Percentiles rank a stretch among this genome's conserved stretches.
Evolutionary conservation across 2,329 filamentous ascomycete species (phyloP).

Genomic region (Nothomitra cinnamomea): DNA sequence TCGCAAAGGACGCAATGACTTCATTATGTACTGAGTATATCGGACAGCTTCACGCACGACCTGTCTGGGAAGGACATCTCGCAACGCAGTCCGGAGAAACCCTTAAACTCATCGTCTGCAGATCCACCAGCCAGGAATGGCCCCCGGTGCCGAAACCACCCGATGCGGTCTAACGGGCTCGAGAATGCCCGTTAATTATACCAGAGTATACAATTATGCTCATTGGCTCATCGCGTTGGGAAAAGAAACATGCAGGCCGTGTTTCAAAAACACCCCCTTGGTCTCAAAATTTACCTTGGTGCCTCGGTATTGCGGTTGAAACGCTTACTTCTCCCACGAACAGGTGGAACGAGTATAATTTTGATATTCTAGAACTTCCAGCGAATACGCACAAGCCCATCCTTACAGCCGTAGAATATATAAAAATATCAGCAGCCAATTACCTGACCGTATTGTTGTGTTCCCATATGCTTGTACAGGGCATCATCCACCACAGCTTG

Average conservation of each 20-base stretch:
- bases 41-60: neutral
- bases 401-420: neutral
- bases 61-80: neutral
- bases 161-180: neutral
- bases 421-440: neutral
- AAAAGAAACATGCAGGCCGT: neutral
- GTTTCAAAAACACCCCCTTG: neutral
- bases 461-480: conserved; percentile 1
- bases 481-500: conserved; percentile 3
- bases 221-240: neutral
- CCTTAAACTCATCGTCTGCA: neutral
- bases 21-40: neutral
- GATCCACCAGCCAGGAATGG: neutral
- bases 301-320: no score
- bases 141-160: neutral
- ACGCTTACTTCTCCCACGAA: no score
- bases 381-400: neutral
- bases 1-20: neutral
- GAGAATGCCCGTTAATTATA: neutral
- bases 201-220: neutral
- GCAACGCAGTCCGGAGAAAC: conserved; percentile 1
- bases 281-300: no score
- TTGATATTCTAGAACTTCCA: neutral
- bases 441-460: conserved; percentile 2
- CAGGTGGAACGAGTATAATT: neutral